A percentile compares a stretch with the other conserved stretches of the same genome.
Evolutionary conservation across 2,329 filamentous ascomycete species (phyloP).

Genomic region (Pseudogymnoascus sp.): DNA sequence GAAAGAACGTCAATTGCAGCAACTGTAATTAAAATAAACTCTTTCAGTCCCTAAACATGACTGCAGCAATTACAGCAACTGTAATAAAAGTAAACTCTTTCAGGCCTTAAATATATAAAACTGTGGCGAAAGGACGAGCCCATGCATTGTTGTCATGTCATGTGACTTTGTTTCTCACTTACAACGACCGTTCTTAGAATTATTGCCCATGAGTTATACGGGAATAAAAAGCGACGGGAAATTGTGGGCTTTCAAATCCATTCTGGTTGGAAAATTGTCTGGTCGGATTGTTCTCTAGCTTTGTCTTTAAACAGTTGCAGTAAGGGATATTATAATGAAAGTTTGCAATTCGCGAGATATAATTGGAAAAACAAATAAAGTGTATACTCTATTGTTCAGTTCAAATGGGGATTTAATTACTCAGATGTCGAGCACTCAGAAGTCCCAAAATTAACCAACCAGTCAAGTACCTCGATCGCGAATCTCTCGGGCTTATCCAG

Average conservation of each 20-base stretch:
- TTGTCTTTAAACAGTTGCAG: background rate
- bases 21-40: too few relatives aligned
- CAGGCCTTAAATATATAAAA: too few relatives aligned
- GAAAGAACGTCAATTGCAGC: background rate
- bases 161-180: slow-evolving; percentile 1
- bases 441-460: background rate
- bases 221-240: background rate
- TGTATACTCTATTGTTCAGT: background rate
- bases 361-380: background rate
- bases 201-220: background rate
- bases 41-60: too few relatives aligned
- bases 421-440: background rate
- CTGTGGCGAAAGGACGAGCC: too few relatives aligned
- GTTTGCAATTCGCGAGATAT: background rate
- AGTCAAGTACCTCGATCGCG: background rate
- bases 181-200: background rate
- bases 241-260: background rate
- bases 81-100: too few relatives aligned
- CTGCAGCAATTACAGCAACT: too few relatives aligned
- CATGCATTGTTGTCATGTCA: background rate
- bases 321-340: background rate
- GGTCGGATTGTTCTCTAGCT: background rate
- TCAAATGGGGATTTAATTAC: background rate
- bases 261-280: background rate
- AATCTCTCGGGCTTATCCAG: background rate